phyloP scores from a whole-genome alignment of 2,329 filamentous ascomycete genomes.

The Epichloe coenophiala region DNA sequence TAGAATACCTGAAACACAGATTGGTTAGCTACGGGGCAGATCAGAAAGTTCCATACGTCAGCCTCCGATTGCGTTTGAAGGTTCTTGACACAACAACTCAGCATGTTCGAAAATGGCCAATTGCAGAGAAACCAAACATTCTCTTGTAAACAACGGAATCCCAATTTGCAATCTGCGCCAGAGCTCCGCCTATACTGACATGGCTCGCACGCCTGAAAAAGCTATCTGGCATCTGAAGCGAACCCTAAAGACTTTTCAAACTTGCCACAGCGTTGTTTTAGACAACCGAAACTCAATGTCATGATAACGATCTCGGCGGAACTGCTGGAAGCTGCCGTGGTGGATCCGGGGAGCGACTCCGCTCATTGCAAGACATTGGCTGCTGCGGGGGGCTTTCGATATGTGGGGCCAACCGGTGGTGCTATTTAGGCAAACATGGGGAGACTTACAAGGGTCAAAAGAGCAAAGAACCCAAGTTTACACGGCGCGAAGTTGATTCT shows the following conservation, averaged over 20 bases:
- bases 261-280: neutral
- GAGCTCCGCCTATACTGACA: neutral
- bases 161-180: neutral
- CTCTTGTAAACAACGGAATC: neutral
- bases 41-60: neutral
- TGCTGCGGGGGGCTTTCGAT: neutral
- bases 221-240: neutral
- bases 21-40: neutral
- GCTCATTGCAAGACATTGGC: slow-evolving; percentile 8
- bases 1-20: neutral
- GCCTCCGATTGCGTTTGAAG: neutral
- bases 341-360: slow-evolving; percentile 8
- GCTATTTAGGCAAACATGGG: neutral
- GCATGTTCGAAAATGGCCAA: neutral
- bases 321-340: slow-evolving; percentile 1
- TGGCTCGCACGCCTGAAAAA: neutral
- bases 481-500: neutral
- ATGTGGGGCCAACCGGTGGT: slow-evolving; percentile 2
- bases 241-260: neutral
- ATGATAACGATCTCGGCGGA: neutral
- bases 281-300: neutral
- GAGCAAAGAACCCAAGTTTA: neutral
- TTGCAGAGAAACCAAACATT: neutral
- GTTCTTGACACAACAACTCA: neutral
- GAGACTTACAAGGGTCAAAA: slow-evolving; percentile 3